Evolutionary conservation across 2,329 filamentous ascomycete species (phyloP), one percentile per base, ranked within the genome.

Genomic region (Epichloe baconii): DNA sequence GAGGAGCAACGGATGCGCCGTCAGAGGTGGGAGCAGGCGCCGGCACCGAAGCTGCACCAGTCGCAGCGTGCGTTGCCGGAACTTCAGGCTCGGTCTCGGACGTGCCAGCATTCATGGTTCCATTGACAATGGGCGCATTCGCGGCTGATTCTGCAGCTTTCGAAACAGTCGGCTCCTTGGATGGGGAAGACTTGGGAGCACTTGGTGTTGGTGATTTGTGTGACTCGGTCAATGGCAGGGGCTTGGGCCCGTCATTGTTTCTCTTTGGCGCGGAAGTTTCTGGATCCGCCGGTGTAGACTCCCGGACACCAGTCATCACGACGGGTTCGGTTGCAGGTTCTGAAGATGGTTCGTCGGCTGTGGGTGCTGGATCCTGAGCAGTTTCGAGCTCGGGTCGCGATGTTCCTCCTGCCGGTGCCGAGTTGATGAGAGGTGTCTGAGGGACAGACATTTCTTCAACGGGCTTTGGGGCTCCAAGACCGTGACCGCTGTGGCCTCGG

Each of bases 401-500:
- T 3, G 63, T 65, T 35, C 62, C 67, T 21, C 63, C 66, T 14
- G 60, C 66, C 2, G 67, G 65, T 31, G 67, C 68, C 44, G 54
- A 53, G 17, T 57, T 57, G 42, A 67, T 63, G 48, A 67, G 49
- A 21, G 69, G 68, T 8, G 66, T 71, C 56, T 68, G 56, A 17
- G 65, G 64, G 7, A 64, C 62, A 15, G 66, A 66, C 21, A 57
- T 59, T 44, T 68, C 56, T 57, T 69, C 65, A 38, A 67, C 67
- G 5, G 66, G 64, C 55, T 65, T 66, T 8, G 66, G 63, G 21
- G 50, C 53, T 15, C 51, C 56, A 6, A 54, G 43, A 1, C 50
- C 52, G 26, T 60, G 55, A 41, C 56, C 53, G 38, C 57, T 52
- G 38, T 51, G 46, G 47, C 55, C 52, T 45, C 55, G 51, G 54